phyloP scores from a whole-genome alignment of 768 basidiomycete species.

The Gloeostereum incarnatum region DNA sequence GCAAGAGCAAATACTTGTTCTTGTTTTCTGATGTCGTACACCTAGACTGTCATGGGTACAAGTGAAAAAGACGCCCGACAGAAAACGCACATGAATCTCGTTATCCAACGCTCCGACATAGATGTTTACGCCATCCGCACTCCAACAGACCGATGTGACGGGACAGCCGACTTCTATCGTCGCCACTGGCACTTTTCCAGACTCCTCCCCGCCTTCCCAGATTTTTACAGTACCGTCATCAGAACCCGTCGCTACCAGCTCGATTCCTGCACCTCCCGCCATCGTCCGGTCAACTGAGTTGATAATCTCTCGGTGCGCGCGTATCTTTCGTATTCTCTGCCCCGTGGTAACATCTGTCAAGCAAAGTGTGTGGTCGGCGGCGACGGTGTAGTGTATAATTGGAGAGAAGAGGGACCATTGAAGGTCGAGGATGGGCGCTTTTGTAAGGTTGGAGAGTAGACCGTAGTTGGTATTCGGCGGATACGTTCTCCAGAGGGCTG shows the following conservation, averaged over 20 bases:
- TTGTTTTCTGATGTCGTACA: constrained; percentile 84
- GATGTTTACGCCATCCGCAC: constrained; percentile 79
- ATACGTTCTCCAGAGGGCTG: constrained; percentile 88
- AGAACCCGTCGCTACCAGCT: constrained; percentile 79
- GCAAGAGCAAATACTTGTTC: constrained; percentile 71
- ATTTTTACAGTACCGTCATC: constrained; percentile 90
- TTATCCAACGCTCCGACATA: constrained; percentile 95
- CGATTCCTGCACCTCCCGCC: constrained; percentile 74
- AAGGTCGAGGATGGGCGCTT: constrained; percentile 87
- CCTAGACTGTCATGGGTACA: constrained; percentile 30
- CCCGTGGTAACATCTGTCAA: constrained; percentile 80
- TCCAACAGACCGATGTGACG: constrained; percentile 89
- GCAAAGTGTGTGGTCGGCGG: constrained; percentile 80
- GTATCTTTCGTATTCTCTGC: constrained; percentile 68
- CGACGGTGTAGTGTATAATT: constrained; percentile 71
- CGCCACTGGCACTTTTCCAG: constrained; percentile 55
- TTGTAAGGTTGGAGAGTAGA: constrained; percentile 72
- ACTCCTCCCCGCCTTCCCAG: constrained; percentile 83
- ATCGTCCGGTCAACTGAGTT: constrained; percentile 84
- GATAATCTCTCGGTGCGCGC: constrained; percentile 87
- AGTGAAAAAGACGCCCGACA: constrained; percentile 7
- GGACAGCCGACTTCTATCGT: constrained; percentile 84
- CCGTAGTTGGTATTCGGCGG: constrained; percentile 91
- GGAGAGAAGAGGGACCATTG: constrained; percentile 80
- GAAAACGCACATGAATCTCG: constrained; percentile 69